These are phyloP conservation scores for Edaphochlamys debaryana DNA, from an alignment of 139 green algal genomes.

Conservation along the genomic window DNA sequence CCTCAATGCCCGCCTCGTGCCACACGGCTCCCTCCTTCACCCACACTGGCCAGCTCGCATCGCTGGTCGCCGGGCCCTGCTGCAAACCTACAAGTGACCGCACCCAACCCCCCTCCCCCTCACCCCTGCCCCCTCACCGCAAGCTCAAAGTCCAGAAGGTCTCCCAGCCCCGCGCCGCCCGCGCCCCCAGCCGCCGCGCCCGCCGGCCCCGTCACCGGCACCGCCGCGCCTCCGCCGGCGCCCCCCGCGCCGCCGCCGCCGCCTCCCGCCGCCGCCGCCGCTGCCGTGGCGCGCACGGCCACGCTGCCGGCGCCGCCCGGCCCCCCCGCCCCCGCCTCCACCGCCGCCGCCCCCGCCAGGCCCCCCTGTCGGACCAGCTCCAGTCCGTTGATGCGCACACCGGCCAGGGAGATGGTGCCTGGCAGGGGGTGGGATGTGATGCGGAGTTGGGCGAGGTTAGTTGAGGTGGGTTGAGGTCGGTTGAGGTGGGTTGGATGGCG, in stretches of 20 bases:
- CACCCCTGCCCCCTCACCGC: conserved; percentile 49
- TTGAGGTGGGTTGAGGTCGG: too few species aligned
- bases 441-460: too few species aligned
- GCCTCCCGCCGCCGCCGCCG: conserved; percentile 37
- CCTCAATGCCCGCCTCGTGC: too few species aligned
- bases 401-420: conserved; percentile 56
- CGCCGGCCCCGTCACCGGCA: neutral
- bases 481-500: too few species aligned
- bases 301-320: conserved; percentile 36
- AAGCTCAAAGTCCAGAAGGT: conserved; percentile 79
- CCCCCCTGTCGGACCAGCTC: conserved; percentile 40
- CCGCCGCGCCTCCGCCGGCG: neutral
- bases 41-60: too few species aligned
- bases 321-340: neutral
- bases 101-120: too few species aligned
- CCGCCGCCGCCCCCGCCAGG: conserved; percentile 39
- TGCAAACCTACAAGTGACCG: neutral
- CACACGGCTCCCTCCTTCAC: too few species aligned
- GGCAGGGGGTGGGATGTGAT: neutral
- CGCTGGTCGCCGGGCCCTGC: conserved; percentile 8
- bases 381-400: conserved; percentile 64
- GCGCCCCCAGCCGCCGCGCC: neutral
- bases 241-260: neutral
- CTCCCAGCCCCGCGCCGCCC: conserved; percentile 39
- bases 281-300: conserved; percentile 28